Evolutionary conservation across 768 basidiomycete genomes (phyloP).

Genomic region (Inosperma sp.): DNA sequence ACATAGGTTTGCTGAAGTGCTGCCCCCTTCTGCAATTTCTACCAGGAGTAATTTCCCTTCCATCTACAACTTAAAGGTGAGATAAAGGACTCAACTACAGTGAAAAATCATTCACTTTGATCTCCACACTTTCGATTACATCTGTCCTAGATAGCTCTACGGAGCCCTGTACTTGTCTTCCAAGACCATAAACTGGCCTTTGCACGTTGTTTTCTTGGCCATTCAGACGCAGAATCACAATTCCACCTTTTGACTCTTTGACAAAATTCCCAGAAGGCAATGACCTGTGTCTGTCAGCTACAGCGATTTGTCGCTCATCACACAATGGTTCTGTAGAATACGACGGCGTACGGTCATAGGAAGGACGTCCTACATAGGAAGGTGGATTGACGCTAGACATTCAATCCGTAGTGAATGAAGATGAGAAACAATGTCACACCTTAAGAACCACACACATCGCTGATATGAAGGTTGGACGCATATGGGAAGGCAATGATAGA

Average conservation of each 20-base stretch:
- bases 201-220: slow-evolving; percentile 47
- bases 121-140: slow-evolving; percentile 55
- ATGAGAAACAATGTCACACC: neutral
- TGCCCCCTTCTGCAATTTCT: slow-evolving; percentile 67
- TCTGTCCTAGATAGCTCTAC: slow-evolving; percentile 54
- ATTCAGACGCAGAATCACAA: slow-evolving; percentile 45
- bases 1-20: slow-evolving; percentile 47
- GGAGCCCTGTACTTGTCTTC: slow-evolving; percentile 48
- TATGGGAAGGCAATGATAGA: too few species aligned
- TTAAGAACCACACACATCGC: too few species aligned
- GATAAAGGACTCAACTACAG: neutral
- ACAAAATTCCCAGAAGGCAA: slow-evolving; percentile 47
- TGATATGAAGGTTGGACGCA: too few species aligned
- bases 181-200: slow-evolving; percentile 56
- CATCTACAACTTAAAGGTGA: slow-evolving; percentile 37
- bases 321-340: slow-evolving; percentile 54
- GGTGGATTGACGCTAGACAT: slow-evolving; percentile 55
- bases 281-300: slow-evolving; percentile 35
- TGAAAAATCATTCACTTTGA: slow-evolving; percentile 41
- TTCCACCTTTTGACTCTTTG: slow-evolving; percentile 56
- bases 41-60: slow-evolving; percentile 56
- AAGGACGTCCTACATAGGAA: slow-evolving; percentile 40
- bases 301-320: slow-evolving; percentile 50
- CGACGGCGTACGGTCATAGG: slow-evolving; percentile 37
- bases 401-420: neutral